Conservation (phyloP, 208 protist genomes). For the Trypanosoma caninum region DNA sequence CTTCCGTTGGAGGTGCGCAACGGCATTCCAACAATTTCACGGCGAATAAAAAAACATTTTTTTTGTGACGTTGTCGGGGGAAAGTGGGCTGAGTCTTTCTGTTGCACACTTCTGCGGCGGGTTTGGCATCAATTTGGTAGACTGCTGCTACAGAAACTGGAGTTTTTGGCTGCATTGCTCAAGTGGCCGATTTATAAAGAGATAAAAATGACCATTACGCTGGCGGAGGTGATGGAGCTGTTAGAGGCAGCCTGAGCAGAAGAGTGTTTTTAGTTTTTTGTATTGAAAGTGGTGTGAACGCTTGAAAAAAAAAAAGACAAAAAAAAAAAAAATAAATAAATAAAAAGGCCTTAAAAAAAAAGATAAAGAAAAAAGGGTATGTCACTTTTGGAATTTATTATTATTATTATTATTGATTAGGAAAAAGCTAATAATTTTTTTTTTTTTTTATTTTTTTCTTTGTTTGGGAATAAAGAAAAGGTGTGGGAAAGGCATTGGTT, state of each 20-base stretch:
- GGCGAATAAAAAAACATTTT: conserved; percentile 83
- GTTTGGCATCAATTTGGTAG: conserved; percentile 79
- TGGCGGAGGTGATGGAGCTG: conserved; percentile 38
- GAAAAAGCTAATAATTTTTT: neutral
- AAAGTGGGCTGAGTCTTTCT: conserved; percentile 67
- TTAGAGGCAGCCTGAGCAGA: conserved; percentile 37
- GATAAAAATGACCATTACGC: conserved; percentile 33
- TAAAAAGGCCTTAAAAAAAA: too few relatives aligned
- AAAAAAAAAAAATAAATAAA: too few relatives aligned
- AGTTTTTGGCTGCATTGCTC: conserved; percentile 55
- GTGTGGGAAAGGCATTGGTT: neutral
- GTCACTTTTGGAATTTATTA: too few relatives aligned
- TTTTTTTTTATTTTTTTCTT: conserved; percentile 7
- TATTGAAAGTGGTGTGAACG: neutral
- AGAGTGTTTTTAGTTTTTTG: neutral
- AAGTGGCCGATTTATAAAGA: conserved; percentile 54
- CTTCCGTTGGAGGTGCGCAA: conserved; percentile 67
- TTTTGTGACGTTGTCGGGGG: conserved; percentile 51
- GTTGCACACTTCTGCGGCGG: conserved; percentile 72
- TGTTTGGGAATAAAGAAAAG: neutral
- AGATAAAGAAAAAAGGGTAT: too few relatives aligned
- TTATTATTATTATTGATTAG: conserved; percentile 3
- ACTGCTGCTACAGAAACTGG: conserved; percentile 71
- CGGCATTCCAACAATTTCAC: conserved; percentile 58
- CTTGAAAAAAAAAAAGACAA: too few relatives aligned